Evolutionary conservation across 768 basidiomycete genomes (phyloP), one percentile per base, ranked within the genome.

Genomic region (Phaffia tasmanica): DNA sequence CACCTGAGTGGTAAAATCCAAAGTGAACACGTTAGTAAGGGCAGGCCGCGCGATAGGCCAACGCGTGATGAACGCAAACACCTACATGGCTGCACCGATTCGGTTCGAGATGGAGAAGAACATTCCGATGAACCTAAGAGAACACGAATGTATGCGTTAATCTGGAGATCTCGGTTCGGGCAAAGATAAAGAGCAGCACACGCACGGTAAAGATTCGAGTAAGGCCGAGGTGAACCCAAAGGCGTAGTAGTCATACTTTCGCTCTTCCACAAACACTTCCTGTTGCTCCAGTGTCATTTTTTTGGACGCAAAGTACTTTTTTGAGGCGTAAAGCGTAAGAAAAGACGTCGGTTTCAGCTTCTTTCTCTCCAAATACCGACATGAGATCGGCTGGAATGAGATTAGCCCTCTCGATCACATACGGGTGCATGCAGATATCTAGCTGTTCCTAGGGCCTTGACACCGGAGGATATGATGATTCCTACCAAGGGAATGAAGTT

Each of bases 41-140:
- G 42, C 29, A 35, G 8, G 42, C 25, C 6, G 42, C n/a, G 11
- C 11, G 79, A 19, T 64, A 87, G 86, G 87, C 70, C 85, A 84
- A 5, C 25, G 8, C 2, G 42, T 18, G 88, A 87, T 86, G 18
- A n/a, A 73, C 74, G 55, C 58, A 74, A 42, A 42, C 35, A 42
- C 35, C 35, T 90, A 95, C 92, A 95, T 94, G 1, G 90, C 90
- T 2, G 89, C 92, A 7, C 91, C 91, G 29, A 94, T 82, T 7
- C 89, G 81, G 74, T 94, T 93, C 0, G 89, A 91, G 21, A 94
- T 79, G 1, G 85, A 85, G 74, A 94, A 89, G 14, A 86, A 76
- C 5, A 94, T 77, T 0, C 92, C 92, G 3, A 90, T 72, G 66
- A 95, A 81, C 35, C 35, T 42, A 42, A 5, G 35, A 42, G 35